Base-by-base conservation (phyloP, 352 stramenopile species). In the Globisporangium yorkense region DNA sequence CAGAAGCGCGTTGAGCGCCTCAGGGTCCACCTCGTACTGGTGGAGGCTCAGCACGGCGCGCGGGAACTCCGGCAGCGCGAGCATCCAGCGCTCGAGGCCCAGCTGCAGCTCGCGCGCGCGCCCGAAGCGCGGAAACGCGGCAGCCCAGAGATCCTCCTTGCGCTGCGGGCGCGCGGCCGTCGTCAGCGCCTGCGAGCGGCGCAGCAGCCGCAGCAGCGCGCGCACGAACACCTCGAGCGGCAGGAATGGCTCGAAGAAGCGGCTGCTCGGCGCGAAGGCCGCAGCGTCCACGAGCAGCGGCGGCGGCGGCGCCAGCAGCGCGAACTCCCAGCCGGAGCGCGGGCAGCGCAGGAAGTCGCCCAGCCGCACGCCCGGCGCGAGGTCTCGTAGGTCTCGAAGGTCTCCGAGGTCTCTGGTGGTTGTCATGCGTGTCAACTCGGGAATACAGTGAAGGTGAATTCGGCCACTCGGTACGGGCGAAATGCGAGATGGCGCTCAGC, bases 291-390 rank as follows among this genome's bases (percentile, higher is more conserved):
- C 52, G 40, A 57, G 47, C 37, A 57, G 52, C 24, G 27, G 52
- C 9, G 52, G 52, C 4, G 52, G 40, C 5, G 16, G 39, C 40
- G 40, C 27, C 3, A 48, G 52, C 12, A 57, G 27, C n/a, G 15
- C 52, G 47, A 57, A 57, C 6, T 57, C 52, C 52, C 52, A 57
- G 16, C 52, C 52, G 6, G 52, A 50, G 24, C 40, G 18, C 18
- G 24, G 24, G n/a, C 52, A 41, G 16, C 52, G 39, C 24, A 57
- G 40, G 39, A 50, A 57, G 3, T 21, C 7, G 7, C 5, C 40
- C 7, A 57, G 21, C 3, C 20, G 16, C 24, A 57, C 52, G 52
- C 16, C 13, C 39, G 39, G 37, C 37, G 37, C 24, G 24, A 27
- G 24, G 24, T 27, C 24, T 27, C 24, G 24, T 27, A 27, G 24